Percentiles rank a stretch among this genome's conserved stretches.
These are phyloP conservation scores for Seiridium unicorne DNA, from an alignment of 2,329 filamentous ascomycete species.

Conservation along the genomic window DNA sequence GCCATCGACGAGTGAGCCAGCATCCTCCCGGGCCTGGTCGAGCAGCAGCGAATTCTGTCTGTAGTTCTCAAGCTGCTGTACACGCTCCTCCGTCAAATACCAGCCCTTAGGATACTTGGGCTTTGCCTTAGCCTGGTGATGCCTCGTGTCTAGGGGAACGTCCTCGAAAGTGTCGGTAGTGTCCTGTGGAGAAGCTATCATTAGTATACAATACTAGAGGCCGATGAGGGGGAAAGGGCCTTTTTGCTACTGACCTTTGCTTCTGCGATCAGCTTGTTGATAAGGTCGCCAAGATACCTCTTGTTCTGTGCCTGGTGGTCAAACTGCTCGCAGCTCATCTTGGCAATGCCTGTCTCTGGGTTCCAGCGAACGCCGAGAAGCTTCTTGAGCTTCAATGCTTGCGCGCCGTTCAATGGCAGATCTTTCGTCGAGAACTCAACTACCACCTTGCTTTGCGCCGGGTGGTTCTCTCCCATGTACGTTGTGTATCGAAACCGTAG, in stretches of 20 bases:
- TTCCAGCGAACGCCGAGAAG: constrained; percentile 85
- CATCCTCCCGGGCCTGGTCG: constrained; percentile 53
- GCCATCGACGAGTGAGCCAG: constrained; percentile 61
- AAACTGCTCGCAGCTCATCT: constrained; percentile 89
- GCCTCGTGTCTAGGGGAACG: constrained; percentile 83
- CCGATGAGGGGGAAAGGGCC: neutral
- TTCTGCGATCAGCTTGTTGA: constrained; percentile 70
- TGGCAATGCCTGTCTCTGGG: constrained; percentile 75
- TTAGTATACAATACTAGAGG: neutral
- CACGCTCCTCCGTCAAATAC: constrained; percentile 72
- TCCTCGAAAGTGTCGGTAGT: constrained; percentile 80
- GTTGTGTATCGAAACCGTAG: constrained; percentile 96
- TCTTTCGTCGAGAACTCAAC: constrained; percentile 81
- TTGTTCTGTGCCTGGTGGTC: constrained; percentile 94
- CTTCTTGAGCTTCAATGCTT: constrained; percentile 82
- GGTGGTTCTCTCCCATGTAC: constrained; percentile 92
- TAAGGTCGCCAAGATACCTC: constrained; percentile 80
- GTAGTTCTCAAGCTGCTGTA: constrained; percentile 60
- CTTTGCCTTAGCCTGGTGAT: constrained; percentile 69
- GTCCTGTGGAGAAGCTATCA: constrained; percentile 46
- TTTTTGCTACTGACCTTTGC: constrained; percentile 55
- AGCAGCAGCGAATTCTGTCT: constrained; percentile 50
- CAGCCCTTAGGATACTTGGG: constrained; percentile 78
- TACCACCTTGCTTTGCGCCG: constrained; percentile 89
- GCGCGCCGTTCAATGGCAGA: constrained; percentile 64